These are phyloP conservation scores for Phlegmacium glaucopus DNA, from an alignment of 768 basidiomycete species.

Conservation along the genomic window DNA sequence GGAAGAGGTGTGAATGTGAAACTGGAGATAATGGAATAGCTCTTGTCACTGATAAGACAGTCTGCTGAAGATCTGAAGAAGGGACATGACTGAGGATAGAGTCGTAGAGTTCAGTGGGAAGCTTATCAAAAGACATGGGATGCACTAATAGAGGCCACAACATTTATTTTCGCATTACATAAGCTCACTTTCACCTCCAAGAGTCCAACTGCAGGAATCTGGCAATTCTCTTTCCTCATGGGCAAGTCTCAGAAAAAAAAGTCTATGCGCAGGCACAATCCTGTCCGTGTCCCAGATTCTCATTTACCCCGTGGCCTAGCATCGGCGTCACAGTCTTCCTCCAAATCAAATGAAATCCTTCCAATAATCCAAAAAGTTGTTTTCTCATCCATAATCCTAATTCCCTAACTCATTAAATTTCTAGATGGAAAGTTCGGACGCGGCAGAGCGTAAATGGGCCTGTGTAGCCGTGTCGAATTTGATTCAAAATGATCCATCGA, in stretches of 20 bases:
- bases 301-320: constrained; percentile 83
- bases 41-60: constrained; percentile 55
- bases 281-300: constrained; percentile 89
- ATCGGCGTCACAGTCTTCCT: constrained; percentile 67
- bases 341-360: constrained; percentile 74
- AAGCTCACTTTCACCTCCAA: too few species aligned
- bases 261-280: constrained; percentile 84
- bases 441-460: constrained; percentile 87
- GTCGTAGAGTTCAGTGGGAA: constrained; percentile 69
- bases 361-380: constrained; percentile 89
- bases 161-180: too few species aligned
- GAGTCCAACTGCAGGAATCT: too few species aligned
- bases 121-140: constrained; percentile 23
- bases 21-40: constrained; percentile 63
- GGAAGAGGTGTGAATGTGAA: constrained; percentile 55
- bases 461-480: constrained; percentile 95
- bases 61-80: constrained; percentile 41
- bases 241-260: constrained; percentile 93
- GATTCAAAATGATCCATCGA: constrained; percentile 93
- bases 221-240: too few species aligned
- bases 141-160: too few species aligned
- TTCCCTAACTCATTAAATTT: neutral
- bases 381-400: constrained; percentile 2
- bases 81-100: constrained; percentile 54
- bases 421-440: constrained; percentile 76